phyloP scores from a whole-genome alignment of 805 yeast genomes.

The Barnettozyma vustinii region DNA sequence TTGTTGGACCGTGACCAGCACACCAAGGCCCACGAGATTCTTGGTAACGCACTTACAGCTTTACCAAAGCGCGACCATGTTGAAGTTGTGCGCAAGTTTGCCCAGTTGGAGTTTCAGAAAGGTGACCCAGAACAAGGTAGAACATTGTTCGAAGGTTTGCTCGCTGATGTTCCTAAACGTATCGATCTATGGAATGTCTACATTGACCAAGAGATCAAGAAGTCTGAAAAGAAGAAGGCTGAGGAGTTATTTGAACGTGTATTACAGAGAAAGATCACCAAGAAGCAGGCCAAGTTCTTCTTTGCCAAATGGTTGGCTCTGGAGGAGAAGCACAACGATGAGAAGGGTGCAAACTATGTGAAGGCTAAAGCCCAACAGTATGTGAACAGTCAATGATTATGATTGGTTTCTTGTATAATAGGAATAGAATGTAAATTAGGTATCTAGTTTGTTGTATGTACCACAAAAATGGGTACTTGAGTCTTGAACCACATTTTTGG shows the following conservation, averaged over 20 bases:
- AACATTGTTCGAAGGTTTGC: slow-evolving; percentile 86
- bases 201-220: slow-evolving; percentile 86
- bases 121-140: slow-evolving; percentile 96
- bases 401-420: slow-evolving; percentile 2
- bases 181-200: slow-evolving; percentile 94
- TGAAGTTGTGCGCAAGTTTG: slow-evolving; percentile 82
- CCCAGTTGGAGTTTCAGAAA: slow-evolving; percentile 76
- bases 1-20: slow-evolving; percentile 50
- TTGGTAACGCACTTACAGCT: slow-evolving; percentile 67
- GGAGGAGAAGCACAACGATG: slow-evolving; percentile 67
- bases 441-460: neutral
- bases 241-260: slow-evolving; percentile 84
- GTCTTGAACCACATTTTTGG: neutral
- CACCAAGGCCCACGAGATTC: slow-evolving; percentile 64
- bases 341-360: slow-evolving; percentile 71
- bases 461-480: neutral
- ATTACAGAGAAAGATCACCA: slow-evolving; percentile 54
- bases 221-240: slow-evolving; percentile 57
- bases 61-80: slow-evolving; percentile 70
- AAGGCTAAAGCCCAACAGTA: slow-evolving; percentile 87
- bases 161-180: slow-evolving; percentile 86
- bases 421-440: slow-evolving; percentile 3
- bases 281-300: slow-evolving; percentile 92
- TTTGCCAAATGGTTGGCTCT: slow-evolving; percentile 85
- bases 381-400: slow-evolving; percentile 33